Conservation (phyloP, 2,329 filamentous ascomycete genomes). For the Beauveria sp. region DNA sequence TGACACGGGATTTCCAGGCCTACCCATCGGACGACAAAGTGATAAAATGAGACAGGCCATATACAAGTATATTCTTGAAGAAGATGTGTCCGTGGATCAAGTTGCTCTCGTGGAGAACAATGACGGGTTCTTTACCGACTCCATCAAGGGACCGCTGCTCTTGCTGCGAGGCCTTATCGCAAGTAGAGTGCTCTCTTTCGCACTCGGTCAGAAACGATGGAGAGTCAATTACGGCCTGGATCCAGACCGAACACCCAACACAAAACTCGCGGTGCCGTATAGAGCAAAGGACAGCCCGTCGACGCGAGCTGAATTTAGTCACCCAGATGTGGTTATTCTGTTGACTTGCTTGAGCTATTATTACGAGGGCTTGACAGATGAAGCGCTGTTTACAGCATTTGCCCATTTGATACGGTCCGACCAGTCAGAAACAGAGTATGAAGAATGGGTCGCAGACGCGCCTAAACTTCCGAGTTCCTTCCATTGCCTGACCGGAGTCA, state of each 20-base stretch:
- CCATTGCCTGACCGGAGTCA: slow-evolving; percentile 42
- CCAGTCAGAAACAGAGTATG: slow-evolving; percentile 44
- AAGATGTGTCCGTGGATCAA: neutral
- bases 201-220: slow-evolving; percentile 52
- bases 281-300: slow-evolving; percentile 51
- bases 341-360: slow-evolving; percentile 52
- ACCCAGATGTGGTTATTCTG: slow-evolving; percentile 50
- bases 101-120: neutral
- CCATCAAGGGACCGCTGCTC: neutral
- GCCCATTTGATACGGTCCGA: slow-evolving; percentile 29
- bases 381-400: slow-evolving; percentile 42
- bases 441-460: slow-evolving; percentile 36
- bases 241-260: slow-evolving; percentile 28
- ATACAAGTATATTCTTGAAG: neutral
- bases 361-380: slow-evolving; percentile 44
- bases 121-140: neutral
- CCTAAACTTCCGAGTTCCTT: slow-evolving; percentile 29
- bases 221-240: slow-evolving; percentile 58
- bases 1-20: slow-evolving; percentile 23
- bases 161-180: slow-evolving; percentile 50
- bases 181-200: slow-evolving; percentile 45
- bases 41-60: neutral
- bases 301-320: slow-evolving; percentile 51
- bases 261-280: slow-evolving; percentile 50
- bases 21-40: slow-evolving; percentile 35